phyloP scores from a whole-genome alignment of 106 monocot species.

The Allium cepa region DNA sequence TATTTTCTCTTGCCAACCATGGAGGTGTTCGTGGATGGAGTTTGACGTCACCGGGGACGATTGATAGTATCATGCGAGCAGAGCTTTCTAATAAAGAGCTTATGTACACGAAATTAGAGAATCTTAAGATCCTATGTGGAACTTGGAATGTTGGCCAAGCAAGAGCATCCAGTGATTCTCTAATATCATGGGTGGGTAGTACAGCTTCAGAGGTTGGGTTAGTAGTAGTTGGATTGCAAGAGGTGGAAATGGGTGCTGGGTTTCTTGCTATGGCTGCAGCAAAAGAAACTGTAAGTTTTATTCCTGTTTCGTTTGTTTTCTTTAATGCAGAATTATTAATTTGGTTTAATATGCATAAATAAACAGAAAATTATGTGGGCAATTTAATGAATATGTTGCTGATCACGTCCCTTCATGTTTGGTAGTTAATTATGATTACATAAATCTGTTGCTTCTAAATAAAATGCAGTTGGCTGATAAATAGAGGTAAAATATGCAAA shows the following conservation, averaged over 20 bases:
- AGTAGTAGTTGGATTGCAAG: conserved; percentile 61
- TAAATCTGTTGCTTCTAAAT: too few species aligned
- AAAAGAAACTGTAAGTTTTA: conserved; percentile 44
- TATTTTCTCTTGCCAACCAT: conserved; percentile 48
- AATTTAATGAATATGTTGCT: too few species aligned
- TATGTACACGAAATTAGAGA: conserved; percentile 24
- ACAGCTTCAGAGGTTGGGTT: conserved; percentile 40
- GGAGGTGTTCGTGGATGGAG: conserved; percentile 56
- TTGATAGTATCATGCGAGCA: conserved; percentile 33
- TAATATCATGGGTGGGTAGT: conserved; percentile 35
- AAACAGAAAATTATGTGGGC: too few species aligned
- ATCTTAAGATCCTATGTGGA: conserved; percentile 44
- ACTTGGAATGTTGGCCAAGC: conserved; percentile 70
- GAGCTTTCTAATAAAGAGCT: conserved; percentile 26
- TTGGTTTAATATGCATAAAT: too few species aligned
- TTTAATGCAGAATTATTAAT: too few species aligned
- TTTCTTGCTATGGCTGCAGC: conserved; percentile 62
- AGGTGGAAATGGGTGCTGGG: conserved; percentile 70
- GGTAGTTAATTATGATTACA: too few species aligned
- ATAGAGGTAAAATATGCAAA: too few species aligned
- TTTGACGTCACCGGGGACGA: conserved; percentile 43
- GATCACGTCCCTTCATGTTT: too few species aligned
- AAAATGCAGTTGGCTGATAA: too few species aligned
- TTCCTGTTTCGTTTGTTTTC: too few species aligned
- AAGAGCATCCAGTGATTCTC: conserved; percentile 45